Base-by-base conservation (phyloP, 495 filamentous ascomycete genomes). In the Opeltia flavorubescens region DNA sequence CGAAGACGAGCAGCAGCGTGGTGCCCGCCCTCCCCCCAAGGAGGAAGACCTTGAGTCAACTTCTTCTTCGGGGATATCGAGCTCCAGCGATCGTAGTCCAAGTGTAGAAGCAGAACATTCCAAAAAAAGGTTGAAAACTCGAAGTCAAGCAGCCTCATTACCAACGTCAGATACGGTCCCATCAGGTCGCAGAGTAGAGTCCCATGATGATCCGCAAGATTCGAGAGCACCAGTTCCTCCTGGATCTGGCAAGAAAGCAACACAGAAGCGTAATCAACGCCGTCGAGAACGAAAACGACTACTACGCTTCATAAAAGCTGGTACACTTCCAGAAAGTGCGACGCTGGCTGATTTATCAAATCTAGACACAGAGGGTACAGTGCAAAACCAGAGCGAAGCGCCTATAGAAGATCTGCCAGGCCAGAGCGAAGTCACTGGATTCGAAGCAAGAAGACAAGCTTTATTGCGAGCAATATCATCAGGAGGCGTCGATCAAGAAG, bases 221-320 rank as follows among this genome's bases (percentile, higher is more conserved):
- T 8, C 18, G 24, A 21, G 39, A 23, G 13, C 25, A 40, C 29
- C 15, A 11, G 49, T 45, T 33, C 48, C 50, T 36, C 58, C 61
- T n/a, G 48, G 52, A 1, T 13, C 48, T 7, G 76, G 78, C 25
- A 71, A 62, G n/a, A 30, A 52, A 8, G 50, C 54, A 39, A 83
- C 79, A 1, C 68, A 67, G 38, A 64, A 66, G 20, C 71, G 71
- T 47, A 83, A 83, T 50, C 56, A 62, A 9, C 67, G 79, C 29
- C 66, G 65, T 45, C 70, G 67, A 47, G 55, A 72, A 27, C 58
- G 65, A 31, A 70, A 67, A 34, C 63, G 56, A 39, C 59, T 80
- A 0, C 59, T 55, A 4, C 66, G 67, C 36, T 60, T 79, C 1
- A 75, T 77, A 44, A 54, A 67, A 21, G 53, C 71, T 13, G 74